Evolutionary conservation across 2,329 filamentous ascomycete species (phyloP), one percentile per base, ranked within the genome.

Genomic region (Davidsoniella neocaledoniae): DNA sequence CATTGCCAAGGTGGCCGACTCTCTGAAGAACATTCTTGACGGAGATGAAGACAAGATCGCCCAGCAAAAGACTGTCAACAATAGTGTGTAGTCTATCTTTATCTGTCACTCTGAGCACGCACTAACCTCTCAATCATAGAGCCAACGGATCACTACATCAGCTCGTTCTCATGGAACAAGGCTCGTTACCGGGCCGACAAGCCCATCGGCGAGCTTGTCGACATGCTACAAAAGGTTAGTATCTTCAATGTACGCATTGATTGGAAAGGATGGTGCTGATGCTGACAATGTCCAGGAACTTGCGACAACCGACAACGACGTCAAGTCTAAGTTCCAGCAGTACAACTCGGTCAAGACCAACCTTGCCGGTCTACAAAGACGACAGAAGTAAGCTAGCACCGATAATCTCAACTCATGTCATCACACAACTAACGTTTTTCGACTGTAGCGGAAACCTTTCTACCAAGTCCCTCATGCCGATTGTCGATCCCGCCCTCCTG

Each of bases 131-230:
- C 38, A 21, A 42, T 10, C 26, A 19, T 39, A 96, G 90, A 94
- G 65, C 88, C 91, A n/a, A 87, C 90, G 54, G 90, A 95, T 59
- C 83, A 90, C 63, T 98, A 96, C 63, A 70, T 98, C 43, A 78
- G 81, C 61, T 81, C 76, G 50, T 98, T 96, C 66, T 76, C 78
- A 56, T 98, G 91, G 91, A 96, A 96, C 69, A 95, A 91, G 66
- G 86, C 94, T 66, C 91, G 94, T 63, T 98, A 96, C 66, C 81
- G 91, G 59, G 82, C 85, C 55, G 91, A 98, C 65, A 93, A 90
- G 64, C 77, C 90, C 46, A 76, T 98, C 54, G 75, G 79, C 50
- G 90, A 96, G 61, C 72, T 96, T 53, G 82, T 95, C 58, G 83
- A 87, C 63, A 81, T 80, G 39, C 69, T 98, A 52, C 86, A 94